Base-by-base conservation (phyloP, 192 early-diverging fungal species). In the Chytriomyces sp. region DNA sequence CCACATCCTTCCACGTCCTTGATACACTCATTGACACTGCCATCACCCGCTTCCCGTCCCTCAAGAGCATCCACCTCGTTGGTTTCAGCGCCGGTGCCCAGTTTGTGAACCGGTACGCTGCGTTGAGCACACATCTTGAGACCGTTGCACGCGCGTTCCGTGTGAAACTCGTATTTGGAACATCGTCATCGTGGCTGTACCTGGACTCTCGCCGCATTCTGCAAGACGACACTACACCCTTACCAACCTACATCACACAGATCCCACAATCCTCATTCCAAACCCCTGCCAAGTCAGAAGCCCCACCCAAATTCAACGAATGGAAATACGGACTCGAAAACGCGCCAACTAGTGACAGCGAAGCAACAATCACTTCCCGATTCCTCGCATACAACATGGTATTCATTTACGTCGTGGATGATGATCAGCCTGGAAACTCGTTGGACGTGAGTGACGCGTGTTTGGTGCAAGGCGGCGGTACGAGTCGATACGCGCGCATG, bases 101-200 rank as follows among this genome's bases (percentile, higher is more conserved):
- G 50, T 71, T 71, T 53, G 13, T 24, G 16, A 71, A 50, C 23
- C 46, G 69, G n/a, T 68, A 68, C 67, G 69, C 69, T 7, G 69
- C 69, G 7, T 47, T 71, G 9, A 44, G 26, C 9, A 16, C 16
- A 9, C 10, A 28, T 10, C 69, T 71, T 13, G 8, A 71, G 16
- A 9, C 47, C 4, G 7, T 50, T 50, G 24, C 10, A 9, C 13
- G 20, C 45, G 9, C 50, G 10, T 2, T 24, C 50, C 10, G 7
- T 7, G 26, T 59, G 10, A 18, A 9, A 9, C 50, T 71, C 50
- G 69, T 71, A 6, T 23, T 60, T 16, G 69, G 69, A 9, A 71
- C 50, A 16, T 9, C 69, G 1, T 71, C 69, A 23, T 71, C 69
- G 8, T 71, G 69, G 69, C 69, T 71, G n/a, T 71, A 71, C 69